Evolutionary conservation across 768 basidiomycete species (phyloP).

Genomic region (Lentinula lateritia): DNA sequence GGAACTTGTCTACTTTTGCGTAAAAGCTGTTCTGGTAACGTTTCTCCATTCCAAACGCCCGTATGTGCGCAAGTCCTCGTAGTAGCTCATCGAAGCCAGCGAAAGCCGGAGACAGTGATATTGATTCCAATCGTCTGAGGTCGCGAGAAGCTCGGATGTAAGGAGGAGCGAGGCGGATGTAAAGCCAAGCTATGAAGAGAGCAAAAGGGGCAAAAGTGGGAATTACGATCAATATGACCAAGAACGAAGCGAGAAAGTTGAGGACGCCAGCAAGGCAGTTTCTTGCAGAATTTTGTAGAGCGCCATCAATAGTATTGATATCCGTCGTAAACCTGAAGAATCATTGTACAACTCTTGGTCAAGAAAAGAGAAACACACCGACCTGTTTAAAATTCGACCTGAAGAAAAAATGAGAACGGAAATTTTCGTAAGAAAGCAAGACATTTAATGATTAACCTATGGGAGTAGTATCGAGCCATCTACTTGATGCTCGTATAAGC

Average conservation of each 20-base stretch:
- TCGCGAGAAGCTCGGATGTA: conserved; percentile 63
- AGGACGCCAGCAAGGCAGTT: conserved; percentile 51
- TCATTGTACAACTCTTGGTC: neutral
- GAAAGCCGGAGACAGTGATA: conserved; percentile 67
- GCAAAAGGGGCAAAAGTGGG: conserved; percentile 66
- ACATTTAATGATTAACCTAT: conserved; percentile 72
- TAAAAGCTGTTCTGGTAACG: conserved; percentile 65
- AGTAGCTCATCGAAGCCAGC: conserved; percentile 70
- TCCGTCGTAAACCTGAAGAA: conserved; percentile 58
- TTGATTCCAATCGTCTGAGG: conserved; percentile 59
- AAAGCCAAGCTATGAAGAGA: conserved; percentile 62
- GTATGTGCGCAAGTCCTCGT: conserved; percentile 59
- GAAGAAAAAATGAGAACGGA: neutral
- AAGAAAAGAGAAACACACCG: neutral
- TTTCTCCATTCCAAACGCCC: conserved; percentile 68
- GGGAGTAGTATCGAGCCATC: conserved; percentile 72
- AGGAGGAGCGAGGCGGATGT: conserved; percentile 54
- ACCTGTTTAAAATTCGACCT: conserved; percentile 5
- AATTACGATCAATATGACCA: conserved; percentile 56
- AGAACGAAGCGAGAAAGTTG: conserved; percentile 59
- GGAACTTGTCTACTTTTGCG: conserved; percentile 56
- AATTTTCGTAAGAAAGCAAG: neutral
- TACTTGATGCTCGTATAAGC: conserved; percentile 56
- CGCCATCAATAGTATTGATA: conserved; percentile 68
- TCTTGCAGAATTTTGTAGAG: conserved; percentile 51